These are phyloP conservation scores for Staphylotrichum tortipilum DNA, from an alignment of 495 filamentous ascomycete genomes.

Conservation along the genomic window DNA sequence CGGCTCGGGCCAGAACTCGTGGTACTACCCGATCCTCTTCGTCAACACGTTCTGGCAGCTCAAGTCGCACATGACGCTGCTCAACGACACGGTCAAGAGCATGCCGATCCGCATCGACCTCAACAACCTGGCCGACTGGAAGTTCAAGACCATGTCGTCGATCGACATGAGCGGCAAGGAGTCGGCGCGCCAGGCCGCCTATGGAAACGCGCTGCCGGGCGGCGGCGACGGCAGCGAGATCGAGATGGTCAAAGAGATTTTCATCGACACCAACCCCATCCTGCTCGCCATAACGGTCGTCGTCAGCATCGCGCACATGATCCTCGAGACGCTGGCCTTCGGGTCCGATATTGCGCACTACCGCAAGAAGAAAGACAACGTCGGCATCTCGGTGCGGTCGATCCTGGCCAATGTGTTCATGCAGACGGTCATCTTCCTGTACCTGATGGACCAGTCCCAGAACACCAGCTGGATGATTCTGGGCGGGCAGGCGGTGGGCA, in stretches of 20 bases:
- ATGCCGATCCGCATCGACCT: slow-evolving; percentile 80
- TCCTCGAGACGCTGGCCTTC: slow-evolving; percentile 94
- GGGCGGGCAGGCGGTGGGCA: slow-evolving; percentile 84
- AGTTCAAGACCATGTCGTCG: slow-evolving; percentile 74
- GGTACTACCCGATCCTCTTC: slow-evolving; percentile 90
- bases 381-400: slow-evolving; percentile 89
- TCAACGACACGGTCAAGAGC: slow-evolving; percentile 82
- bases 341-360: slow-evolving; percentile 97
- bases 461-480: slow-evolving; percentile 99
- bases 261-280: slow-evolving; percentile 89
- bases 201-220: slow-evolving; percentile 54
- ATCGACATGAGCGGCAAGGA: slow-evolving; percentile 84
- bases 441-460: slow-evolving; percentile 95
- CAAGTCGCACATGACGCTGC: slow-evolving; percentile 75
- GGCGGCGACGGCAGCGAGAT: slow-evolving; percentile 58
- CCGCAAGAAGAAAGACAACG: slow-evolving; percentile 98
- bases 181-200: slow-evolving; percentile 58
- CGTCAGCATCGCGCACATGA: slow-evolving; percentile 81
- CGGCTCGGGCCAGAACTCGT: slow-evolving; percentile 74
- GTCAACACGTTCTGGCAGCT: slow-evolving; percentile 97
- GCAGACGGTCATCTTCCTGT: slow-evolving; percentile 93
- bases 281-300: slow-evolving; percentile 76
- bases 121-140: slow-evolving; percentile 78
- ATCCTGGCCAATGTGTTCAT: slow-evolving; percentile 98
- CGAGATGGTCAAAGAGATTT: slow-evolving; percentile 89